phyloP scores from a whole-genome alignment of 495 filamentous ascomycete species.

The Lasiosphaeria ovina region DNA sequence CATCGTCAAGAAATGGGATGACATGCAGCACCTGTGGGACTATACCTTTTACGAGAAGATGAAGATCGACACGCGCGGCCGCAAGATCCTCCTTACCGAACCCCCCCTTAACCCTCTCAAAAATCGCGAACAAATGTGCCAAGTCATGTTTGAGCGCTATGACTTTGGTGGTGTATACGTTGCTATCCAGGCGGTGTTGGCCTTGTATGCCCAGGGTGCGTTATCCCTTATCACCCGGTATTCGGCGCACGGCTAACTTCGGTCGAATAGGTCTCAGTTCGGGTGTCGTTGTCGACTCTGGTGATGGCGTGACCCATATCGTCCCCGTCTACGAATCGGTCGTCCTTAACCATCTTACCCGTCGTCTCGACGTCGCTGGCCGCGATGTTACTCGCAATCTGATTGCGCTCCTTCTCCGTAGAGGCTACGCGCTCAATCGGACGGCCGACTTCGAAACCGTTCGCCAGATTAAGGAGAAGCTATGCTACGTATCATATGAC shows the following conservation, averaged over 20 bases:
- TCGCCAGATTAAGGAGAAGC: conserved; percentile 98
- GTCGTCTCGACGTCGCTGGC: conserved; percentile 89
- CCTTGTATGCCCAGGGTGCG: conserved; percentile 92
- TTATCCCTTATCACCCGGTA: not conserved
- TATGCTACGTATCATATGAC: conserved; percentile 99
- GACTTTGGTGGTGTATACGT: conserved; percentile 97
- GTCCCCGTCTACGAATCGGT: conserved; percentile 97
- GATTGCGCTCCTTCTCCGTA: conserved; percentile 89
- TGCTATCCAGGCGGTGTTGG: conserved; percentile 95
- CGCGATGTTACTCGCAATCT: conserved; percentile 97
- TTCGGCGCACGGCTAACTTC: not conserved
- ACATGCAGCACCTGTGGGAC: conserved; percentile 99
- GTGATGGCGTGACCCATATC: conserved; percentile 97
- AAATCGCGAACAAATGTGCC: conserved; percentile 95
- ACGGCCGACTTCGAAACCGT: conserved; percentile 99
- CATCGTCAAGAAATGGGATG: conserved; percentile 98
- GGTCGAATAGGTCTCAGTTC: conserved; percentile 71
- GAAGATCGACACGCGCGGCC: conserved; percentile 82
- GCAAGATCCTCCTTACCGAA: conserved; percentile 98
- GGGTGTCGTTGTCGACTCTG: conserved; percentile 95
- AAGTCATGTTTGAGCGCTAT: conserved; percentile 98
- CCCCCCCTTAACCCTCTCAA: conserved; percentile 95
- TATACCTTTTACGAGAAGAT: conserved; percentile 98
- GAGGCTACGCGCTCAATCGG: conserved; percentile 95
- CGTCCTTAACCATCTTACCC: conserved; percentile 94